A percentile compares a stretch with the other conserved stretches of the same genome.
Evolutionary conservation across 2,329 filamentous ascomycete species (phyloP).

Genomic region (Juglanconis oblonga): DNA sequence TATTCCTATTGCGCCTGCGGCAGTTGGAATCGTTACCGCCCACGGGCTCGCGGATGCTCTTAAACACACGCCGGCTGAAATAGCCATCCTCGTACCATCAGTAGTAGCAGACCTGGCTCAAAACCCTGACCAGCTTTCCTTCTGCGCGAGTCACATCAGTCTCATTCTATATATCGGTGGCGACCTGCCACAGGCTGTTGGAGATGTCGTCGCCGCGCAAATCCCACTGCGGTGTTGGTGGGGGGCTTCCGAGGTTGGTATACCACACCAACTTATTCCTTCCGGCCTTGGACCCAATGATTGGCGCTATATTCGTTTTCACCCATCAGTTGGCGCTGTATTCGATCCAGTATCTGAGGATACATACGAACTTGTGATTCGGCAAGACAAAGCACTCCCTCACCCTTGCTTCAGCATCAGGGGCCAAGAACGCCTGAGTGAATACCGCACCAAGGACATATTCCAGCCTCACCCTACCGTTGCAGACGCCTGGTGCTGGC

Average conservation of each 20-base stretch:
- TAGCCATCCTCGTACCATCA: constrained; percentile 32
- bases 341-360: background rate
- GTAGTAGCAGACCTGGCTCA: constrained; percentile 31
- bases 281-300: background rate
- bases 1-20: constrained; percentile 22
- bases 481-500: constrained; percentile 35
- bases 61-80: constrained; percentile 27
- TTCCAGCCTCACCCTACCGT: constrained; percentile 41
- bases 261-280: constrained; percentile 9
- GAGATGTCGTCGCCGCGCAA: background rate
- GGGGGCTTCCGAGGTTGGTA: constrained; percentile 11
- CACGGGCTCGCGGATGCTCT: constrained; percentile 28
- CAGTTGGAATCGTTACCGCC: constrained; percentile 24
- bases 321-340: background rate
- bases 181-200: constrained; percentile 5
- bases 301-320: constrained; percentile 14
- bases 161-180: constrained; percentile 12
- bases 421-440: background rate
- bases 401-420: constrained; percentile 3
- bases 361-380: constrained; percentile 6
- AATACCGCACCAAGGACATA: constrained; percentile 41
- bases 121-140: background rate
- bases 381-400: background rate
- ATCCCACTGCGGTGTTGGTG: constrained; percentile 11
- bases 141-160: background rate